These are phyloP conservation scores for Gracilaria domingensis DNA, from an alignment of 23 red algal species.

Conservation along the genomic window DNA sequence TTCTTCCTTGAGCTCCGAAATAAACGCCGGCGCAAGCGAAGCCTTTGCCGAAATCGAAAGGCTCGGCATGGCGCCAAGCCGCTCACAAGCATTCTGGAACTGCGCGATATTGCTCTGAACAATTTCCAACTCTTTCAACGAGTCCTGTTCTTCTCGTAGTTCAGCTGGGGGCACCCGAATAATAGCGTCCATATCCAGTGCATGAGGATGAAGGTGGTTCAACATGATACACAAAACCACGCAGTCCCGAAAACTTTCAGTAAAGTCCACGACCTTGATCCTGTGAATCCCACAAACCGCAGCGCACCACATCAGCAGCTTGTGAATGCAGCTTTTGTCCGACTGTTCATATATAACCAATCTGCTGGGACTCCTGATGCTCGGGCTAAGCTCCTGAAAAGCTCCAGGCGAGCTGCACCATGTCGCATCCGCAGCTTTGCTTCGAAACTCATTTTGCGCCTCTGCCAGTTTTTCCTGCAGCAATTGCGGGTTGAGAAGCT, in stretches of 20 bases:
- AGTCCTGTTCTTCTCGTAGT: constrained; percentile 15
- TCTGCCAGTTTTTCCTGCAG: background rate
- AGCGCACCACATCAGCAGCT: constrained; percentile 52
- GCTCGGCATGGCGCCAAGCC: constrained; percentile 39
- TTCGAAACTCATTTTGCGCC: constrained; percentile 39
- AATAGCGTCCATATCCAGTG: constrained; percentile 3
- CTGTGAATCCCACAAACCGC: constrained; percentile 44
- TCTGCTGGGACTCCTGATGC: constrained; percentile 44
- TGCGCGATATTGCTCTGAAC: constrained; percentile 59
- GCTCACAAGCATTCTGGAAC: constrained; percentile 16
- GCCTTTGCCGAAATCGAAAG: constrained; percentile 53
- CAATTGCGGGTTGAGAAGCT: constrained; percentile 11
- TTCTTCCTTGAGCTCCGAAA: constrained; percentile 21
- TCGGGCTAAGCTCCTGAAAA: background rate
- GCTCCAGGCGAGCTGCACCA: background rate
- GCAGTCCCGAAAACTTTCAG: constrained; percentile 72
- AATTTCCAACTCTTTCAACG: constrained; percentile 1
- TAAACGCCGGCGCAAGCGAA: constrained; percentile 26
- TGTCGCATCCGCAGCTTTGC: background rate
- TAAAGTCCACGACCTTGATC: constrained; percentile 51
- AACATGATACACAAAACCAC: constrained; percentile 49
- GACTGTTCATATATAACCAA: constrained; percentile 35
- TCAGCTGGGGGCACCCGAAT: constrained; percentile 28
- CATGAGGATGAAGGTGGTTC: constrained; percentile 45
- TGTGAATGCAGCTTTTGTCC: constrained; percentile 1